Evolutionary conservation across 2,329 filamentous ascomycete species (phyloP).

Genomic region (Aspergillus brunneoviolaceus): DNA sequence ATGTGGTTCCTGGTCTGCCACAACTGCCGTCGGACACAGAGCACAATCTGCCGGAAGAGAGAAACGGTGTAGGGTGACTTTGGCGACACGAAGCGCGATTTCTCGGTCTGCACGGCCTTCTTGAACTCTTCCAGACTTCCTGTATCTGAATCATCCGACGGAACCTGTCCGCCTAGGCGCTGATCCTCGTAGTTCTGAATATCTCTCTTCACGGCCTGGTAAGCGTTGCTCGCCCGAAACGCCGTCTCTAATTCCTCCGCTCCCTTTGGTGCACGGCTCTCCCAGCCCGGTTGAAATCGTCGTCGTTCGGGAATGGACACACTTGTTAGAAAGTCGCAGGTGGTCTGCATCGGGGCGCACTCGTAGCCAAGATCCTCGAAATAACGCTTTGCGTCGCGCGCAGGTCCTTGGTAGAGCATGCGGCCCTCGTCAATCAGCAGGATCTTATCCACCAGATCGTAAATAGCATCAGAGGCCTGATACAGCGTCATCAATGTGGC

Average conservation of each 20-base stretch:
- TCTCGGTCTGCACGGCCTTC: constrained; percentile 60
- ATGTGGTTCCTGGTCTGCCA: constrained; percentile 73
- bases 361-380: constrained; percentile 63
- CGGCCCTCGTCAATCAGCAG: constrained; percentile 69
- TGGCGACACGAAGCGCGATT: constrained; percentile 52
- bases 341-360: constrained; percentile 60
- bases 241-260: constrained; percentile 65
- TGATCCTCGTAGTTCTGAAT: constrained; percentile 57
- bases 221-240: constrained; percentile 61
- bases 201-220: constrained; percentile 57
- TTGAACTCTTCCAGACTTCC: constrained; percentile 52
- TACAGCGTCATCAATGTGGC: constrained; percentile 68
- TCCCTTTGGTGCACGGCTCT: constrained; percentile 63
- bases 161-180: constrained; percentile 33
- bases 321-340: constrained; percentile 70
- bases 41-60: constrained; percentile 63
- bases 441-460: constrained; percentile 71
- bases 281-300: constrained; percentile 61
- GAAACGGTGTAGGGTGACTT: constrained; percentile 73
- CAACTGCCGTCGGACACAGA: constrained; percentile 64
- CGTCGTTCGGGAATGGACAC: constrained; percentile 69
- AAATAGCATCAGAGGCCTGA: constrained; percentile 65
- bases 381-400: constrained; percentile 57
- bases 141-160: constrained; percentile 42
- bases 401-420: constrained; percentile 61